Percentiles rank a stretch among this genome's conserved stretches.
Evolutionary conservation across 176 grass and related monocot species (phyloP).

Genomic region (Cocos nucifera): DNA sequence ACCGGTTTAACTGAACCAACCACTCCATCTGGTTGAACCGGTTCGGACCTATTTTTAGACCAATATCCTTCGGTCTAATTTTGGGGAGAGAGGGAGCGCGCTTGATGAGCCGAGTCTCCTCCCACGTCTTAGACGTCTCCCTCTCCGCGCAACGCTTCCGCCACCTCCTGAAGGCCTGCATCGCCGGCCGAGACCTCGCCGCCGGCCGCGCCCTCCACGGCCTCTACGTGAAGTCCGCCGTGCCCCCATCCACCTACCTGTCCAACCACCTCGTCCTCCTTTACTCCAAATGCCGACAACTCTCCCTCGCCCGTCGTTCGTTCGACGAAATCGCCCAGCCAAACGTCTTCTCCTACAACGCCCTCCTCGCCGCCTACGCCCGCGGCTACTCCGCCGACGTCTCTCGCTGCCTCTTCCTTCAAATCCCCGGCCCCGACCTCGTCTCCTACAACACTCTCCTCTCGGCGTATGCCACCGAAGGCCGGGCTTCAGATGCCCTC

Average conservation of each 20-base stretch:
- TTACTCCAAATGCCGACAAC: slow-evolving; percentile 14
- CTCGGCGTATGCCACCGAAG: slow-evolving; percentile 12
- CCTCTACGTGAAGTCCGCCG: slow-evolving; percentile 26
- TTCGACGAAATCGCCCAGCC: slow-evolving; percentile 21
- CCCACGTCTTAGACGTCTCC: too few relatives aligned
- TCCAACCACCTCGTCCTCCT: slow-evolving; percentile 22
- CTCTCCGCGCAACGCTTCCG: slow-evolving; percentile 14
- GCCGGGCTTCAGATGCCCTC: slow-evolving; percentile 8
- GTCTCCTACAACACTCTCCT: slow-evolving; percentile 43
- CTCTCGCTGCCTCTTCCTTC: slow-evolving; percentile 20
- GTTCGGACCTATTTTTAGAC: too few relatives aligned
- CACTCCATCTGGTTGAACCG: too few relatives aligned
- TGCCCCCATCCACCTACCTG: slow-evolving; percentile 20
- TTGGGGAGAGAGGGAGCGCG: too few relatives aligned
- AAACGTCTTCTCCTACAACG: slow-evolving; percentile 31
- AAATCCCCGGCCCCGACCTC: slow-evolving; percentile 24
- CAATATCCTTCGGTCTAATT: too few relatives aligned
- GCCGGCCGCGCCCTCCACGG: slow-evolving; percentile 30
- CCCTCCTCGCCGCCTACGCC: slow-evolving; percentile 29
- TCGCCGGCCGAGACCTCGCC: slow-evolving; percentile 16
- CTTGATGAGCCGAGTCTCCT: too few relatives aligned
- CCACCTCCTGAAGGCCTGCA: slow-evolving; percentile 18
- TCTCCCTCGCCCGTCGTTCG: slow-evolving; percentile 22
- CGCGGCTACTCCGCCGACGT: slow-evolving; percentile 3
- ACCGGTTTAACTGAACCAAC: too few relatives aligned